Evolutionary conservation across 768 basidiomycete species (phyloP), one percentile per base, ranked within the genome.

Genomic region (Phanerodontia chrysosporium): DNA sequence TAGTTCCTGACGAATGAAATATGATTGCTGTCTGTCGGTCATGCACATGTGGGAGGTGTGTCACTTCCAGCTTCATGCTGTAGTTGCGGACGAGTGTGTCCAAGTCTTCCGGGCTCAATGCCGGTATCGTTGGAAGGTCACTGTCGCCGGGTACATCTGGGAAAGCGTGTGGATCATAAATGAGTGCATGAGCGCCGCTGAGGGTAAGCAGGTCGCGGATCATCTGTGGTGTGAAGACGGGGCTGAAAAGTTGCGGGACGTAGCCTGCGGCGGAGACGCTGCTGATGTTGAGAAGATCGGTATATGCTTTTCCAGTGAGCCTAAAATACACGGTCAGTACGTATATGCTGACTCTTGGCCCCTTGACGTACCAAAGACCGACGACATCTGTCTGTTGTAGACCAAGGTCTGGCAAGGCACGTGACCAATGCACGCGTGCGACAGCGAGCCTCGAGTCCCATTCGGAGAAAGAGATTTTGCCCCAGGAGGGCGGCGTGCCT

Each of bases 191-290:
- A 12, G 62, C 64, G 45, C 55, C 58, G 58, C 55, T 55, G n/a
- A 49, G 42, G 10, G 27, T 16, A 16, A 65, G 49, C 13, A 65
- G 60, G 18, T 42, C 58, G 46, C 39, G 21, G 49, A 63, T 54
- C 48, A 57, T 35, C 28, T 32, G 18, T 9, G 24, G 21, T 22
- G 57, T 44, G 60, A 63, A 65, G 29, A 57, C 55, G 32, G 48
- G 51, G 39, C 64, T 63, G 60, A 65, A 65, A 39, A 65, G 58
- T 48, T 65, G 64, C 14, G 64, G 64, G 18, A 58, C 58, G 51
- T 57, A 65, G 4, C 64, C 64, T 7, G 58, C 54, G 1, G 63
- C 49, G 9, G 53, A 58, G 28, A 60, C 25, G 16, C 56, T 49
- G 54, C 61, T 44, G n/a, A 60, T 51, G 36, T 65, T 63, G 22